phyloP scores from a whole-genome alignment of 805 yeast species.

The Trichomonascus vanleenenianus region DNA sequence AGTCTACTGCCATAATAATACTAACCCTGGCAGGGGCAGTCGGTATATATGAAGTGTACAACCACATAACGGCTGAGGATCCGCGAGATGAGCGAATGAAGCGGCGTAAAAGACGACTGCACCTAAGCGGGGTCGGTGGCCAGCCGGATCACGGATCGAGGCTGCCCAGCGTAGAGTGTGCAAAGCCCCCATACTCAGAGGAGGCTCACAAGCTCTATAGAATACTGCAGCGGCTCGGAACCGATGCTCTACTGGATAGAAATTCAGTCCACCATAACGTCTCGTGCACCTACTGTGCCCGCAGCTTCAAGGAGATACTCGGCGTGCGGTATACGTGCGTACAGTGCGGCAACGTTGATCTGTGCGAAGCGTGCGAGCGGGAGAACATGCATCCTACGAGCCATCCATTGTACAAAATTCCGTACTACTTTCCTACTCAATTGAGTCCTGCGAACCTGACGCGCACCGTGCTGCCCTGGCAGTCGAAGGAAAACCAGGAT shows the following conservation, averaged over 20 bases:
- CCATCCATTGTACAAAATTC: conserved; percentile 21
- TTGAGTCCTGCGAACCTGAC: conserved; percentile 5
- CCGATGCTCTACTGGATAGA: not conserved
- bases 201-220: conserved; percentile 2
- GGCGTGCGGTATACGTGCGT: conserved; percentile 44
- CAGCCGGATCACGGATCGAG: not conserved
- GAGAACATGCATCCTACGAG: conserved; percentile 16
- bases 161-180: not conserved
- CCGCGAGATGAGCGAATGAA: not conserved
- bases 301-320: conserved; percentile 18
- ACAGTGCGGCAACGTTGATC: conserved; percentile 42
- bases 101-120: not conserved
- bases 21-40: no score
- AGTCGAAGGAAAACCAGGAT: conserved; percentile 5
- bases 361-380: conserved; percentile 38
- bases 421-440: conserved; percentile 7
- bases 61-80: not conserved
- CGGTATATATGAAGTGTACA: not conserved
- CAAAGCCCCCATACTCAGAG: not conserved
- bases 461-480: conserved; percentile 10
- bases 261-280: conserved; percentile 1
- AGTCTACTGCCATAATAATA: no score
- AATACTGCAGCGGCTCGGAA: not conserved
- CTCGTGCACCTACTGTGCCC: conserved; percentile 29
- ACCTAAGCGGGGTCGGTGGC: not conserved